These are phyloP conservation scores for Sugiyamaella smithiae DNA, from an alignment of 805 yeast genomes.

Conservation along the genomic window DNA sequence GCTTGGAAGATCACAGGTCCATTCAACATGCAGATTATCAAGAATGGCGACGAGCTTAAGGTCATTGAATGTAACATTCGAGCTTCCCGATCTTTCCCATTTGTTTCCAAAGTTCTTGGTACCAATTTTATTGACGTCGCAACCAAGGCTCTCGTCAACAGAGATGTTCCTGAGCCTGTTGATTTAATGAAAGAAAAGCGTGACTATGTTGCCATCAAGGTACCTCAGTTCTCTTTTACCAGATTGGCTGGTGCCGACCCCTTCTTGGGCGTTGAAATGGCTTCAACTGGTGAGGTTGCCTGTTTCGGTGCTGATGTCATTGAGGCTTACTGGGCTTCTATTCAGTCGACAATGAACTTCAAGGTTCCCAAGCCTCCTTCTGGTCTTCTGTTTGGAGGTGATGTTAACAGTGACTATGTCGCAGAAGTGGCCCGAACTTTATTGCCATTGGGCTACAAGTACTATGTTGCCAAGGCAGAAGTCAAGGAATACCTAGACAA, in stretches of 20 bases:
- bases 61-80: constrained; percentile 98
- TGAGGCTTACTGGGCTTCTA: constrained; percentile 97
- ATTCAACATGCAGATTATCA: constrained; percentile 95
- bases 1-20: constrained; percentile 98
- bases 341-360: constrained; percentile 97
- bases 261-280: constrained; percentile 97
- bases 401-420: constrained; percentile 64
- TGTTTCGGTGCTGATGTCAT: constrained; percentile 82
- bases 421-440: constrained; percentile 71
- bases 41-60: constrained; percentile 66
- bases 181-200: constrained; percentile 76
- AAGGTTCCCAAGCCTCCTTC: constrained; percentile 86
- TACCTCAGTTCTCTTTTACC: constrained; percentile 97
- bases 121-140: constrained; percentile 93
- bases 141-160: constrained; percentile 73
- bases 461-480: constrained; percentile 69
- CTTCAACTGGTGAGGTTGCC: constrained; percentile 98
- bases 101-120: constrained; percentile 95
- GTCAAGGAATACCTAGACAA: constrained; percentile 67
- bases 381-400: constrained; percentile 94
- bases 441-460: constrained; percentile 73
- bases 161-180: constrained; percentile 70
- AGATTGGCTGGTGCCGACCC: constrained; percentile 99
- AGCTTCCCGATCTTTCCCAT: constrained; percentile 99
- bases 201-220: constrained; percentile 91